Percentiles rank a stretch among this genome's conserved stretches.
These are phyloP conservation scores for Prunella vulgaris DNA, from an alignment of 257 asterid genomes.

Conservation along the genomic window DNA sequence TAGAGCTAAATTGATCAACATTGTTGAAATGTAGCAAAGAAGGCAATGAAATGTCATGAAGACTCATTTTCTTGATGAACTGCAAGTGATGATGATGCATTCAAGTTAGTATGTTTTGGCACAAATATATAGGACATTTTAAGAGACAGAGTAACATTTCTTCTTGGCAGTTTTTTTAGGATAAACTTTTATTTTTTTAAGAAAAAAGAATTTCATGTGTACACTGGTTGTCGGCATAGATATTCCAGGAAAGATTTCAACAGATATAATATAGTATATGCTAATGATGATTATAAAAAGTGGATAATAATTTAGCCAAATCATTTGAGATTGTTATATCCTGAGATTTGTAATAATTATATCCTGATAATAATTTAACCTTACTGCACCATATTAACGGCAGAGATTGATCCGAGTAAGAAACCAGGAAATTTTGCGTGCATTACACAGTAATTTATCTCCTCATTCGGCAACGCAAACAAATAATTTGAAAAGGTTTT, in stretches of 20 bases:
- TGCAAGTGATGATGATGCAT: not conserved
- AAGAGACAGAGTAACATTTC: not conserved
- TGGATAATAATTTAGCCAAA: not conserved
- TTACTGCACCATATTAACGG: too few species aligned
- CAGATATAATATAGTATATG: too few species aligned
- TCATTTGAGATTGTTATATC: not conserved
- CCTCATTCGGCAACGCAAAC: not conserved
- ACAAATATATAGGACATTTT: slow-evolving; percentile 3
- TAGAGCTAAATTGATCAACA: slow-evolving; percentile 11
- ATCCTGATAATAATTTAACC: too few species aligned
- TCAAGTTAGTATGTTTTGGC: not conserved
- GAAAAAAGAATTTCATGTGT: not conserved
- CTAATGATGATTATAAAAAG: too few species aligned
- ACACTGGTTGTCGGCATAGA: slow-evolving; percentile 2
- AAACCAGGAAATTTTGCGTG: not conserved
- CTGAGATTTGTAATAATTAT: not conserved
- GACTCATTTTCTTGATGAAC: slow-evolving; percentile 16
- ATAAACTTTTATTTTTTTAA: not conserved
- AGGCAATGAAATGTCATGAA: slow-evolving; percentile 12
- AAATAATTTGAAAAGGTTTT: not conserved
- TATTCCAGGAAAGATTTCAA: slow-evolving; percentile 15
- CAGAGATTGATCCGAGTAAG: not conserved
- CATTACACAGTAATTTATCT: not conserved
- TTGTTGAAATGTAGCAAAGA: slow-evolving; percentile 4
- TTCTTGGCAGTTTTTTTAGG: slow-evolving; percentile 18